A percentile compares a stretch with the other conserved stretches of the same genome.
These are phyloP conservation scores for Monosporozyma servazzii DNA, from an alignment of 805 yeast species.

Conservation along the genomic window DNA sequence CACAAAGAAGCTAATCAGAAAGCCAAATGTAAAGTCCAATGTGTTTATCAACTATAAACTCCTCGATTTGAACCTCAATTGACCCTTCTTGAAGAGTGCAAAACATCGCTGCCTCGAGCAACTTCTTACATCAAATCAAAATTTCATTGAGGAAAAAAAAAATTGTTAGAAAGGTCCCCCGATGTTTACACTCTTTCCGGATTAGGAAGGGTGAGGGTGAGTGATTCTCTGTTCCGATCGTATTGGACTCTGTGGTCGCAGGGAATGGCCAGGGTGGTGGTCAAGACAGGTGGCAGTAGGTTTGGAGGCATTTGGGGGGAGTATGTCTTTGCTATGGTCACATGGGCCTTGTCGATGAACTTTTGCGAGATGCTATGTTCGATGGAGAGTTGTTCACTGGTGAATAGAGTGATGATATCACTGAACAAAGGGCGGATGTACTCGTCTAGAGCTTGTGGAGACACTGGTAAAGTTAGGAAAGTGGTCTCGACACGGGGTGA, in stretches of 20 bases:
- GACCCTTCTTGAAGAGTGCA: neutral
- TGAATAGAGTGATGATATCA: neutral
- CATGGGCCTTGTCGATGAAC: neutral
- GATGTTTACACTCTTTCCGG: neutral
- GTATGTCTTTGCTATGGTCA: constrained; percentile 2
- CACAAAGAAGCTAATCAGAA: neutral
- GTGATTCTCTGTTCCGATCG: neutral
- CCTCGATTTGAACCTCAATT: neutral
- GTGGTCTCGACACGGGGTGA: neutral
- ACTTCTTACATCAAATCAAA: neutral
- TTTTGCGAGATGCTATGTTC: neutral
- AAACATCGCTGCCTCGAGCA: neutral
- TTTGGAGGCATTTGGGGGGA: neutral
- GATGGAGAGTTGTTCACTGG: neutral
- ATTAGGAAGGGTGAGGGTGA: neutral
- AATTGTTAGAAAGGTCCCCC: neutral
- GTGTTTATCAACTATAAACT: neutral
- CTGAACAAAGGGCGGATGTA: neutral
- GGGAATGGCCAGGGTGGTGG: neutral
- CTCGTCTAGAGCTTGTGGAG: neutral
- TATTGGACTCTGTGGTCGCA: neutral
- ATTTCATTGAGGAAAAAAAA: neutral
- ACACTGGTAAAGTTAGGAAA: neutral
- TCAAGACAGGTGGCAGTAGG: neutral
- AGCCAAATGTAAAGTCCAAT: neutral